Conservation (phyloP, 2,329 filamentous ascomycete species). For the Fusarium sp. region DNA sequence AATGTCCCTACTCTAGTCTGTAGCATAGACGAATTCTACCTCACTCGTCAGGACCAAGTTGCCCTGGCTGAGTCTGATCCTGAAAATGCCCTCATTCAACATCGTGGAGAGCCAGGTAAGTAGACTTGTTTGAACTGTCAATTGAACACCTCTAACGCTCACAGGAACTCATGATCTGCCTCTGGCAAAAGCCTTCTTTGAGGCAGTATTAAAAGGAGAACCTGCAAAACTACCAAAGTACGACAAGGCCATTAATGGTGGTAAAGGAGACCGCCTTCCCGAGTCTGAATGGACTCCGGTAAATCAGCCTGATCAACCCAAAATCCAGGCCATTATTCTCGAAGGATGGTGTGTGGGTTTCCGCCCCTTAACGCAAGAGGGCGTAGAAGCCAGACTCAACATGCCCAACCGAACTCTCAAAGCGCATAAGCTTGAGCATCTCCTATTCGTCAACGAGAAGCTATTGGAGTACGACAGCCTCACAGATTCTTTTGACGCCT, state of each 20-base stretch:
- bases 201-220: slow-evolving; percentile 62
- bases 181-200: slow-evolving; percentile 72
- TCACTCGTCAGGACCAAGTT: slow-evolving; percentile 75
- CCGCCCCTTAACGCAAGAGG: slow-evolving; percentile 66
- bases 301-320: slow-evolving; percentile 61
- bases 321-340: slow-evolving; percentile 76
- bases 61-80: slow-evolving; percentile 73
- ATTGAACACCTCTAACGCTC: slow-evolving; percentile 5
- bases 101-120: slow-evolving; percentile 81
- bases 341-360: slow-evolving; percentile 96
- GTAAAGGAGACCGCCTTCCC: slow-evolving; percentile 79
- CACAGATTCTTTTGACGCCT: slow-evolving; percentile 63
- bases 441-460: slow-evolving; percentile 62
- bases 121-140: not conserved
- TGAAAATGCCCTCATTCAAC: slow-evolving; percentile 79
- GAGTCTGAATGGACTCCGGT: slow-evolving; percentile 69
- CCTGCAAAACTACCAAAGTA: slow-evolving; percentile 75
- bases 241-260: slow-evolving; percentile 82
- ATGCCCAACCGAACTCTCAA: slow-evolving; percentile 61
- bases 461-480: slow-evolving; percentile 61
- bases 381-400: slow-evolving; percentile 64
- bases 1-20: slow-evolving; percentile 76
- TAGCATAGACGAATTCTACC: slow-evolving; percentile 92
- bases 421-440: slow-evolving; percentile 60
- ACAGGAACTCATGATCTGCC: slow-evolving; percentile 76